Evolutionary conservation across 208 protist species (phyloP).

Genomic region (Trypanosoma theileri): DNA sequence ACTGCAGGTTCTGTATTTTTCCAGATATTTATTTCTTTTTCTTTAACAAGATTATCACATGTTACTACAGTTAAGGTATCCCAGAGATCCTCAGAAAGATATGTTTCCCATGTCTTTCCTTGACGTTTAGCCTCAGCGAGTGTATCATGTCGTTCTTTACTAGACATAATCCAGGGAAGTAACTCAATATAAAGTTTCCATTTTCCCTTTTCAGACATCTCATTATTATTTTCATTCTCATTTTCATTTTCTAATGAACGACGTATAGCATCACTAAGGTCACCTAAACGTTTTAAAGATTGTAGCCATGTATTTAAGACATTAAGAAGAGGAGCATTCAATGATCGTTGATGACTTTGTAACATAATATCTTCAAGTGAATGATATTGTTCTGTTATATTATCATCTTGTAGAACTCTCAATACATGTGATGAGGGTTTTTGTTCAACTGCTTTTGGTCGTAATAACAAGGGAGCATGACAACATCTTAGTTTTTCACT

Average conservation of each 20-base stretch:
- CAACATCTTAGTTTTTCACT: conserved; percentile 51
- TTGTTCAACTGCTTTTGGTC: conserved; percentile 21
- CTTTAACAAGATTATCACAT: background rate
- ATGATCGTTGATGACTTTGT: conserved; percentile 47
- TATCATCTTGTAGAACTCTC: conserved; percentile 17
- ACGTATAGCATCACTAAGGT: conserved; percentile 28
- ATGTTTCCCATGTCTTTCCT: conserved; percentile 25
- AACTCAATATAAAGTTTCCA: conserved; percentile 39
- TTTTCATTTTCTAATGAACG: conserved; percentile 1
- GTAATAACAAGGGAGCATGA: conserved; percentile 63
- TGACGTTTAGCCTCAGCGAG: conserved; percentile 26
- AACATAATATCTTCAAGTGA: conserved; percentile 33
- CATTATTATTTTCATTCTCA: too few species aligned
- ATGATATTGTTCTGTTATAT: conserved; percentile 17
- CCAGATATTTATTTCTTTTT: conserved; percentile 4
- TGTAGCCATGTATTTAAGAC: conserved; percentile 23
- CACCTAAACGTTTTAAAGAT: conserved; percentile 25
- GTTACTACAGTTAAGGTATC: conserved; percentile 12
- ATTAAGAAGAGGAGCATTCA: conserved; percentile 55
- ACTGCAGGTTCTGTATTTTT: conserved; percentile 17
- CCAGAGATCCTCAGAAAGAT: conserved; percentile 30
- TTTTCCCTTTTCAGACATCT: conserved; percentile 26
- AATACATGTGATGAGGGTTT: conserved; percentile 13
- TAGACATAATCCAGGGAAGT: conserved; percentile 66
- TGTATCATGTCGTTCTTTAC: conserved; percentile 49